A percentile compares a stretch with the other conserved stretches of the same genome.
Conservation (phyloP, 2,329 filamentous ascomycete genomes). For the Trichoderma cornu-damae region DNA sequence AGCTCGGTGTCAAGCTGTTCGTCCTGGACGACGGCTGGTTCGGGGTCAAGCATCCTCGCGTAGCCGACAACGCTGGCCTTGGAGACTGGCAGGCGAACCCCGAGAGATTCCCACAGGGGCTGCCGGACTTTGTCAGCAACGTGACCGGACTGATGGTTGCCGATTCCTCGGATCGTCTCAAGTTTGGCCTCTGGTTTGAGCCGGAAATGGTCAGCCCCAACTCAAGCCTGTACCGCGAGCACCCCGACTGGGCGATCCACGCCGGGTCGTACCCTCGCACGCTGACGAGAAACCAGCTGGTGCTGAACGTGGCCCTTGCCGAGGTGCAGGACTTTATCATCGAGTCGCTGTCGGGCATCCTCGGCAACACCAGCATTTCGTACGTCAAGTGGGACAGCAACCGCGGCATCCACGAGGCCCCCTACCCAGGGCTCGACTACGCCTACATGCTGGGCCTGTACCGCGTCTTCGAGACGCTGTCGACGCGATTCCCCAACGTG, state of each 20-base stretch:
- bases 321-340: conserved; percentile 62
- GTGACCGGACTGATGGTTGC: conserved; percentile 46
- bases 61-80: conserved; percentile 52
- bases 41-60: conserved; percentile 52
- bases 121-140: conserved; percentile 46
- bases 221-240: conserved; percentile 54
- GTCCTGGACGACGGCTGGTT: conserved; percentile 67
- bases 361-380: conserved; percentile 48
- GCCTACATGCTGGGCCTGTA: conserved; percentile 61
- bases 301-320: conserved; percentile 55
- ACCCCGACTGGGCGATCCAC: conserved; percentile 60
- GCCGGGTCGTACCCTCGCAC: conserved; percentile 53
- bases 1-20: conserved; percentile 57
- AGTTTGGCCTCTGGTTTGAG: conserved; percentile 63
- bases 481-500: conserved; percentile 54
- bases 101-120: conserved; percentile 52
- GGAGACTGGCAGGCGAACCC: conserved; percentile 60
- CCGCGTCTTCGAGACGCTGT: conserved; percentile 55
- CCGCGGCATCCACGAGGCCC: conserved; percentile 56
- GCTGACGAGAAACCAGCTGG: conserved; percentile 52
- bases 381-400: conserved; percentile 69
- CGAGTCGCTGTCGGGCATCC: conserved; percentile 47
- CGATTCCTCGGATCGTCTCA: conserved; percentile 44
- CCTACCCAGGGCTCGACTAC: conserved; percentile 50
- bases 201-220: conserved; percentile 64